phyloP scores from a whole-genome alignment of 768 basidiomycete species.

The Trametes gibbosa region DNA sequence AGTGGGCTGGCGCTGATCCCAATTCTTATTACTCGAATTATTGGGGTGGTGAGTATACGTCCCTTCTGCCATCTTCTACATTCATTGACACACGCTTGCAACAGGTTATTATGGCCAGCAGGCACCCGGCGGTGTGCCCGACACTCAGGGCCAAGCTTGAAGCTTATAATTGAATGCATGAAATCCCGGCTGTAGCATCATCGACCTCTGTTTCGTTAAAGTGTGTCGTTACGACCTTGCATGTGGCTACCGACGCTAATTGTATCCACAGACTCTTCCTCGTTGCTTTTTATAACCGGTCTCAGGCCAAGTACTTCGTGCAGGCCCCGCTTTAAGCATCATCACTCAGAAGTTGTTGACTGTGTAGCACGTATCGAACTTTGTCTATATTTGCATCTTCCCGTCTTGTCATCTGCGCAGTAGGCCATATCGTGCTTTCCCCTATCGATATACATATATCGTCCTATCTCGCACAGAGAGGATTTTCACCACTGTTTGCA shows the following conservation, averaged over 20 bases:
- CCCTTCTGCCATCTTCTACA: not conserved
- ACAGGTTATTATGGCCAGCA: slow-evolving; percentile 83
- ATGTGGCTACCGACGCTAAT: slow-evolving; percentile 1
- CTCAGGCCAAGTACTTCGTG: slow-evolving; percentile 1
- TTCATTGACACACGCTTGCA: not conserved
- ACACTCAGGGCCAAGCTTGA: slow-evolving; percentile 36
- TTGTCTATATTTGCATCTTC: not conserved
- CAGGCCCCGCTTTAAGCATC: not conserved
- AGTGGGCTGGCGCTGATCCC: slow-evolving; percentile 76
- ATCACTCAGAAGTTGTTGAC: not conserved
- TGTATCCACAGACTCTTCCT: slow-evolving; percentile 5
- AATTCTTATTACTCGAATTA: slow-evolving; percentile 78
- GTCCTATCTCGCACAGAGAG: not conserved
- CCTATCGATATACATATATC: slow-evolving; percentile 15
- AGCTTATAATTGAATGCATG: slow-evolving; percentile 7
- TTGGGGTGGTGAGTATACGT: slow-evolving; percentile 66
- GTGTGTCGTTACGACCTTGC: slow-evolving; percentile 21
- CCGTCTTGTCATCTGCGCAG: slow-evolving; percentile 3
- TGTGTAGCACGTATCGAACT: slow-evolving; percentile 5
- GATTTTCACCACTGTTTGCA: not conserved
- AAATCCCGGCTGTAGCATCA: slow-evolving; percentile 18
- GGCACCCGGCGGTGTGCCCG: slow-evolving; percentile 52
- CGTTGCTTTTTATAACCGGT: not conserved
- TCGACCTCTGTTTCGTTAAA: slow-evolving; percentile 19
- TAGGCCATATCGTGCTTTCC: slow-evolving; percentile 5